phyloP scores from a whole-genome alignment of 2,329 filamentous ascomycete species.

The Fonsecaea pedrosoi region DNA sequence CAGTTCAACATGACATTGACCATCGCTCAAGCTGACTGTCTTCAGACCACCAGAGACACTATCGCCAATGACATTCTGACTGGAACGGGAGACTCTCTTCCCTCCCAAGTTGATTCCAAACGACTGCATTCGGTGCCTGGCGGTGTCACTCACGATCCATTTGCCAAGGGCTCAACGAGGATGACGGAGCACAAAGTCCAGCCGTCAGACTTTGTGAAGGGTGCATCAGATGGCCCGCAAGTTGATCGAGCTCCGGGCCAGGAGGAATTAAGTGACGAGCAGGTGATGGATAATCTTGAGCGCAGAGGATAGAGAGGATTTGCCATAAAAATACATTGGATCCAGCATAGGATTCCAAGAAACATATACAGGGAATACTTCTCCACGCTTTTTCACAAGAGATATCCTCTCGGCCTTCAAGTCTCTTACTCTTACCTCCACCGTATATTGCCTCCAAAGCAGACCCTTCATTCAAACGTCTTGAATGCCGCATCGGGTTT shows the following conservation, averaged over 20 bases:
- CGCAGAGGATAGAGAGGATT: slow-evolving; percentile 22
- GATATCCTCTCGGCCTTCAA: not conserved
- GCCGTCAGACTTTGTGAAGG: slow-evolving; percentile 49
- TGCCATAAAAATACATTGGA: not conserved
- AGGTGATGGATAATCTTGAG: slow-evolving; percentile 35
- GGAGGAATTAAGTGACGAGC: slow-evolving; percentile 42
- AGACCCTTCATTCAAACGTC: not conserved
- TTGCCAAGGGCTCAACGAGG: slow-evolving; percentile 48
- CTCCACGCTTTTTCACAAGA: not conserved
- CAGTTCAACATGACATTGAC: not conserved
- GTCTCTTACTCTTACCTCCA: not conserved
- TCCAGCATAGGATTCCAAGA: not conserved
- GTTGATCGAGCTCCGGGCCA: slow-evolving; percentile 43
- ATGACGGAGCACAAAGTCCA: slow-evolving; percentile 49
- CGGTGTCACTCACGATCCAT: slow-evolving; percentile 44
- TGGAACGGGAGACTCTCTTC: slow-evolving; percentile 50
- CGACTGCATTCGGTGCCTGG: slow-evolving; percentile 44
- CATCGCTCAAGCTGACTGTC: slow-evolving; percentile 1
- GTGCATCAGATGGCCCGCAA: slow-evolving; percentile 47
- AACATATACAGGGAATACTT: not conserved
- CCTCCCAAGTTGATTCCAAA: slow-evolving; percentile 50
- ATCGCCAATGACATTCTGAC: slow-evolving; percentile 49
- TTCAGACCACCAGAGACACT: slow-evolving; percentile 43
- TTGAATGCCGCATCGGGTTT: slow-evolving; percentile 8
- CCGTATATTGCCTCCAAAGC: not conserved